Evolutionary conservation across 192 early-diverging fungal genomes (phyloP), one percentile per base, ranked within the genome.

Genomic region (Funneliformis mosseae): DNA sequence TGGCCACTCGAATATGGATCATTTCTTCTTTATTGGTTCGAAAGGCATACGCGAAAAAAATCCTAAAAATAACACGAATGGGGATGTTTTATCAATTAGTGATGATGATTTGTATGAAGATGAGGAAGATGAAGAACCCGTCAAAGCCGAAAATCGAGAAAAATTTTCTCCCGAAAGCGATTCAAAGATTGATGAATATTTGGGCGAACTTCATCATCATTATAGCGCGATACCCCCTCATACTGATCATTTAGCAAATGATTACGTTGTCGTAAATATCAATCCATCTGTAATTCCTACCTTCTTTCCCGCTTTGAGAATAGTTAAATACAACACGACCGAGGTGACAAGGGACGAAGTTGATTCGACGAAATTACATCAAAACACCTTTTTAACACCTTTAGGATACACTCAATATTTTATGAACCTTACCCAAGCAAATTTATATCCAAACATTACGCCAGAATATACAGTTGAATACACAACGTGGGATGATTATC

Each of bases 1-100:
- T 75, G 94, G 94, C 7, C 94, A 95, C 78, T 88, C 88, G 81
- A 95, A 95, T 76, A 89, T 92, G 79, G 93, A 95, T 75, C 87
- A 89, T 43, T 92, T 89, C 81, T 85, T 88, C 43, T 90, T 92
- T 76, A 84, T 92, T 69, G 85, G 88, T 18, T 1, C n/a, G 5
- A 67, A 46, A 18, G 1, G 39, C 18, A 16, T 79, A 4, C 14
- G 10, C n/a, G 10, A 21, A 39, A 38, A n/a, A 11, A 64, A 50
- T 3, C 11, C n/a, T n/a, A n/a, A n/a, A n/a, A n/a, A n/a, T n/a
- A n/a, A n/a, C n/a, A n/a, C n/a, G n/a, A n/a, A n/a, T n/a, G n/a
- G n/a, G n/a, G n/a, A n/a, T n/a, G n/a, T n/a, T n/a, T 50, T 61
- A 5, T 46, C 63, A 0, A 46, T 68, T 10, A 33, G 75, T 5